Base-by-base conservation (phyloP, 2,329 filamentous ascomycete genomes). In the Botrytis cinerea region DNA sequence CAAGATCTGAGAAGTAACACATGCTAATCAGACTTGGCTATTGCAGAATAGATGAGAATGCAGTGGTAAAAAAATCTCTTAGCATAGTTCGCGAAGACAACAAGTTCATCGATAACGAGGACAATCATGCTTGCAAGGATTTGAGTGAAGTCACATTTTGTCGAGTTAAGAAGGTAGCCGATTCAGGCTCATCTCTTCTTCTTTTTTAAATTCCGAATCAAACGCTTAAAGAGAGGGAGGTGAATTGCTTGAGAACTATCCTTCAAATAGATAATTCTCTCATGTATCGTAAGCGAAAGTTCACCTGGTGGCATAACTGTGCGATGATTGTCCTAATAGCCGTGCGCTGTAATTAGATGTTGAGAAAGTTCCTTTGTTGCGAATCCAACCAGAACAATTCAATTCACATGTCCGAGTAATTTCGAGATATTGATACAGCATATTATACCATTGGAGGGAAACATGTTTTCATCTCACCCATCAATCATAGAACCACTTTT, bases 331-430 rank as follows among this genome's bases (percentile, higher is more conserved):
- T n/a, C 12, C 12, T 12, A 6, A n/a, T 5, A 54, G 12, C 5
- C 2, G 48, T 28, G 12, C 12, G 2, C 22, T n/a, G 5, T n/a
- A 3, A 1, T 16, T 2, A 54, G 25, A n/a, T 2, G 25, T 1
- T 5, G 48, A n/a, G 48, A 16, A 16, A 16, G 2, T n/a, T 54
- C 48, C n/a, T 1, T n/a, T 54, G 2, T 10, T 12, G 5, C 14
- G 25, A 54, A n/a, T 16, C 5, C 5, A 7, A 7, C 12, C 0
- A 7, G 48, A n/a, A 25, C 12, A 7, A 54, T 14, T 12, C 0
- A n/a, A n/a, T n/a, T 16, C 12, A 54, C 2, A 7, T n/a, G 12
- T 54, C 5, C 6, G 5, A 54, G 46, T 0, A n/a, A 14, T 51
- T 45, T 2, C 25, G 25, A n/a, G 48, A n/a, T n/a, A 0, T n/a